A percentile compares a stretch with the other conserved stretches of the same genome.
phyloP scores from a whole-genome alignment of 495 filamentous ascomycete genomes.

The Mytilinidion resinicola region DNA sequence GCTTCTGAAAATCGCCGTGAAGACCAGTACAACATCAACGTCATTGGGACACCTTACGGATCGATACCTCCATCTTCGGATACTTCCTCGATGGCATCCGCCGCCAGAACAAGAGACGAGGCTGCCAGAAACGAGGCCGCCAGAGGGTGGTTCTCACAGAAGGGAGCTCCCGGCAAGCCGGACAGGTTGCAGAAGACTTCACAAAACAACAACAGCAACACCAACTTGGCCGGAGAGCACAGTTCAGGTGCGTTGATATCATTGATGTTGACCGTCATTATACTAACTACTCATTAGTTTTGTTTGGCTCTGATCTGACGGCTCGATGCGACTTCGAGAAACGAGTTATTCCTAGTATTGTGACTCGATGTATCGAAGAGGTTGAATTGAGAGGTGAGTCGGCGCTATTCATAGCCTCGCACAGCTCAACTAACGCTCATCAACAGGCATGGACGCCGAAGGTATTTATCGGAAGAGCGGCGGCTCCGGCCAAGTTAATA shows the following conservation, averaged over 20 bases:
- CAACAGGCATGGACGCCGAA: constrained; percentile 89
- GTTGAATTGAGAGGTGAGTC: constrained; percentile 74
- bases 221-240: constrained; percentile 13
- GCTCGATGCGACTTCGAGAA: constrained; percentile 84
- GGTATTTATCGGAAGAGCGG: constrained; percentile 98
- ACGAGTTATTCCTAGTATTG: constrained; percentile 79
- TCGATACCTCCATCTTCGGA: constrained; percentile 31
- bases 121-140: not conserved
- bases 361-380: constrained; percentile 93
- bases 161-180: constrained; percentile 5
- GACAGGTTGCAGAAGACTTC: constrained; percentile 16
- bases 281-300: constrained; percentile 37
- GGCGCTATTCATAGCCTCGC: not conserved
- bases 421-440: not conserved
- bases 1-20: constrained; percentile 52
- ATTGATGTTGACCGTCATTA: not conserved
- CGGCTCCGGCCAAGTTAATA: constrained; percentile 77
- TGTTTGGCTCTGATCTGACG: constrained; percentile 89
- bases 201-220: constrained; percentile 22
- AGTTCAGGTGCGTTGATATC: constrained; percentile 6
- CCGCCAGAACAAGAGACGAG: constrained; percentile 8
- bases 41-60: constrained; percentile 47
- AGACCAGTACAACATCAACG: constrained; percentile 49
- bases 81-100: constrained; percentile 15
- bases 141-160: constrained; percentile 23